Conservation (phyloP, 106 monocot species). For the Acorus gramineus region DNA sequence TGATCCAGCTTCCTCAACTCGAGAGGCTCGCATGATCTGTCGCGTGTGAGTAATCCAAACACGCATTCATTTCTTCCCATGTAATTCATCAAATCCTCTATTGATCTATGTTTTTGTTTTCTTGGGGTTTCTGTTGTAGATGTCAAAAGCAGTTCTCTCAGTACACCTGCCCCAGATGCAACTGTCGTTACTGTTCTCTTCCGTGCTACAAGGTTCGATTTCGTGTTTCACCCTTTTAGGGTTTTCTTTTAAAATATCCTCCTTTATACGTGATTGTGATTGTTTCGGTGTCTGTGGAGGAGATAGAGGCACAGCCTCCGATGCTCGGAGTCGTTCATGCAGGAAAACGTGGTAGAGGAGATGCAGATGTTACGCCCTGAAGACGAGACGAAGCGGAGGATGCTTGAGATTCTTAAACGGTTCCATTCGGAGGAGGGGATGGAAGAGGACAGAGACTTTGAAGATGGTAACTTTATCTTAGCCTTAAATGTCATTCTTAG, state of each 20-base stretch:
- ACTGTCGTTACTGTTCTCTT: conserved; percentile 80
- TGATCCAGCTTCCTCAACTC: no score
- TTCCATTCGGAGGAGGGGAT: conserved; percentile 73
- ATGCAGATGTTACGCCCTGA: conserved; percentile 57
- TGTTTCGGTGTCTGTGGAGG: background rate
- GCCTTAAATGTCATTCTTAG: background rate
- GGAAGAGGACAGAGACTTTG: conserved; percentile 20
- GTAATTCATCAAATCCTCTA: no score
- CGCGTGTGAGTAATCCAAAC: no score
- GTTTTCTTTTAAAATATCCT: no score
- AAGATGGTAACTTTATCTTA: conserved; percentile 26
- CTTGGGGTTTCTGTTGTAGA: conserved; percentile 19
- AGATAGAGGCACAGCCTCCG: conserved; percentile 56
- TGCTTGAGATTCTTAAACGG: conserved; percentile 79
- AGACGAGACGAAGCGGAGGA: conserved; percentile 67
- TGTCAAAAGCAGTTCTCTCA: conserved; percentile 92
- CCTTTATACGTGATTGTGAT: background rate
- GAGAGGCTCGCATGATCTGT: no score
- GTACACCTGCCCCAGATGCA: conserved; percentile 96
- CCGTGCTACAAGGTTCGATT: conserved; percentile 76
- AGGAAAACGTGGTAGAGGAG: conserved; percentile 86
- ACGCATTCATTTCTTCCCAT: no score
- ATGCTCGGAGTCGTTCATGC: conserved; percentile 97
- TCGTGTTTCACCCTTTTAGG: no score
- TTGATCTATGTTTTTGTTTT: background rate